Evolutionary conservation across 805 yeast species (phyloP).

Genomic region (Candida multigemmis): DNA sequence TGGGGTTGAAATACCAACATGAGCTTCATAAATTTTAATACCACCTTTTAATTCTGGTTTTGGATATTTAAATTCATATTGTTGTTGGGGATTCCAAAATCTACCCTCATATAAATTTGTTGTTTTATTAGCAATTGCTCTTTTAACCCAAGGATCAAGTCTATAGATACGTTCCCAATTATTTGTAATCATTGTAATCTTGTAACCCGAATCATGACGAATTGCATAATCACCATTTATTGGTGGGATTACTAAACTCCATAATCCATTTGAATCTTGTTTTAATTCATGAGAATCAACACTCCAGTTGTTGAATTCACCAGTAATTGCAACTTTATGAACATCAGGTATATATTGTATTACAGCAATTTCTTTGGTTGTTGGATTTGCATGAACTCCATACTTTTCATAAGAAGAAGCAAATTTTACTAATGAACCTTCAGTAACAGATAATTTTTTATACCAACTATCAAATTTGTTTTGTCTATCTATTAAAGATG

Average conservation of each 20-base stretch:
- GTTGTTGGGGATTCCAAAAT: slow-evolving; percentile 76
- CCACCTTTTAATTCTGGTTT: slow-evolving; percentile 50
- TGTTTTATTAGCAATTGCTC: slow-evolving; percentile 69
- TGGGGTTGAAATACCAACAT: slow-evolving; percentile 88
- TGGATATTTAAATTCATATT: slow-evolving; percentile 51
- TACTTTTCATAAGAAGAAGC: slow-evolving; percentile 68
- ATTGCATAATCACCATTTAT: slow-evolving; percentile 52
- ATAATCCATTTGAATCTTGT: slow-evolving; percentile 61
- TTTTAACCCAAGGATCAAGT: slow-evolving; percentile 79
- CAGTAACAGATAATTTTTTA: slow-evolving; percentile 41
- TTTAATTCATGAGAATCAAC: slow-evolving; percentile 47
- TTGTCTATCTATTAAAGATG: slow-evolving; percentile 62
- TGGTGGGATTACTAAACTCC: slow-evolving; percentile 54
- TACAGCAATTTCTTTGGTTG: slow-evolving; percentile 48
- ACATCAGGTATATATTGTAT: slow-evolving; percentile 94
- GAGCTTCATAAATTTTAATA: slow-evolving; percentile 87
- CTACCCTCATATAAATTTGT: slow-evolving; percentile 66
- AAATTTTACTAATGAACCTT: slow-evolving; percentile 52
- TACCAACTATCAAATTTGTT: slow-evolving; percentile 59
- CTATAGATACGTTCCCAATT: slow-evolving; percentile 69
- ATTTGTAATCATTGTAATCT: slow-evolving; percentile 55
- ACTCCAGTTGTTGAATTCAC: slow-evolving; percentile 89
- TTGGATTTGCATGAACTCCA: slow-evolving; percentile 62
- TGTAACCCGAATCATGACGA: slow-evolving; percentile 73
- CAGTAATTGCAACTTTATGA: slow-evolving; percentile 61